These are phyloP conservation scores for Saturnispora dispora DNA, from an alignment of 805 yeast genomes.

Conservation along the genomic window DNA sequence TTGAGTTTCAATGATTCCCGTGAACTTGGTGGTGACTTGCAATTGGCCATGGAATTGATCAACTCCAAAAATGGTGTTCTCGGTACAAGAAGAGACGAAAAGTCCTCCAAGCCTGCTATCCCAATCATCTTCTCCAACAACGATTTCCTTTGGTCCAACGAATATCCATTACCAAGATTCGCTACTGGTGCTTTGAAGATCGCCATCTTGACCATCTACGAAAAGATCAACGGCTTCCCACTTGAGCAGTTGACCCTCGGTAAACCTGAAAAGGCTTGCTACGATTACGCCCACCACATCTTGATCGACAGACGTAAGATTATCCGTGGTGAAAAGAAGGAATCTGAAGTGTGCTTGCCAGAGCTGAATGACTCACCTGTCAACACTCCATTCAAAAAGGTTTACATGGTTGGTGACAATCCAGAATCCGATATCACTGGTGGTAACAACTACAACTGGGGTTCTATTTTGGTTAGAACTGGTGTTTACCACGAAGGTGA, in stretches of 20 bases:
- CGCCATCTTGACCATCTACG: slow-evolving; percentile 50
- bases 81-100: slow-evolving; percentile 45
- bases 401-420: slow-evolving; percentile 96
- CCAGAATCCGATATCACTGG: slow-evolving; percentile 91
- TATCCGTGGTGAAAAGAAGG: slow-evolving; percentile 15
- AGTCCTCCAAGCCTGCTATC: slow-evolving; percentile 12
- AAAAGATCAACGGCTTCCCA: slow-evolving; percentile 27
- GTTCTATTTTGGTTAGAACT: slow-evolving; percentile 70
- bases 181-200: slow-evolving; percentile 87
- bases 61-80: slow-evolving; percentile 52
- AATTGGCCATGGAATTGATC: slow-evolving; percentile 63
- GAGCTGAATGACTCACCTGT: slow-evolving; percentile 33
- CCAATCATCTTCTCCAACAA: slow-evolving; percentile 59
- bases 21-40: slow-evolving; percentile 80
- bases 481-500: slow-evolving; percentile 76
- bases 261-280: slow-evolving; percentile 71
- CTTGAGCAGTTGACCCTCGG: slow-evolving; percentile 60
- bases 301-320: slow-evolving; percentile 46
- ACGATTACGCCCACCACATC: slow-evolving; percentile 73
- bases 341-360: slow-evolving; percentile 30
- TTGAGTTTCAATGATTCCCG: slow-evolving; percentile 84
- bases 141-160: slow-evolving; percentile 85
- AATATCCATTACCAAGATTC: slow-evolving; percentile 65
- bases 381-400: slow-evolving; percentile 41
- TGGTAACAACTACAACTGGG: slow-evolving; percentile 84